A percentile compares a stretch with the other conserved stretches of the same genome.
Evolutionary conservation across 2,329 filamentous ascomycete genomes (phyloP).

Genomic region (Juglanconis sp.): DNA sequence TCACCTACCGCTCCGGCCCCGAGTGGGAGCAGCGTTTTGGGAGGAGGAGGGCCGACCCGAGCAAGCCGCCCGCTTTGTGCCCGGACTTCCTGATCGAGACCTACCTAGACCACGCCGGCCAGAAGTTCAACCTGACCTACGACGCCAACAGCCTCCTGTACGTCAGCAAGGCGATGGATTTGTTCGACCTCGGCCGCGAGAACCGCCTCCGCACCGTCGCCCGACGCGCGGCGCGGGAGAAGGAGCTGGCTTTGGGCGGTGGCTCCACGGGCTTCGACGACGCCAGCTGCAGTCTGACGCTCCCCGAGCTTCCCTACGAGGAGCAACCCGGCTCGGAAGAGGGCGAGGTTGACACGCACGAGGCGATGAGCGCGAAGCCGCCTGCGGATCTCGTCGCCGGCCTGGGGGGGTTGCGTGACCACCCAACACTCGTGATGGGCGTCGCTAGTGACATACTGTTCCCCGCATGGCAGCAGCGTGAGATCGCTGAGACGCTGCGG

Average conservation of each 20-base stretch:
- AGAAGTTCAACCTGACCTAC: conserved; percentile 97
- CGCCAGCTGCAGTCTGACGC: conserved; percentile 70
- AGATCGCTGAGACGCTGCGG: conserved; percentile 81
- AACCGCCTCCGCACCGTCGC: conserved; percentile 62
- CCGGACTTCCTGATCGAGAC: conserved; percentile 98
- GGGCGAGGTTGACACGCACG: conserved; percentile 26
- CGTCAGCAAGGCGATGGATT: conserved; percentile 97
- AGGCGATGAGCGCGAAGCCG: conserved; percentile 46
- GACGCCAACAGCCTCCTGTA: conserved; percentile 95
- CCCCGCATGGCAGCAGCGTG: conserved; percentile 95
- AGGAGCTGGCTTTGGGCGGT: conserved; percentile 51
- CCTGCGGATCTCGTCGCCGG: conserved; percentile 79
- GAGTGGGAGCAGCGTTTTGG: conserved; percentile 98
- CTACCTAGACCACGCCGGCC: conserved; percentile 94
- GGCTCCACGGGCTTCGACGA: conserved; percentile 39
- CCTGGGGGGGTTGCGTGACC: conserved; percentile 67
- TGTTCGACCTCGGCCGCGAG: conserved; percentile 82
- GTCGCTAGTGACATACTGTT: conserved; percentile 96
- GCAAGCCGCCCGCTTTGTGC: conserved; percentile 86
- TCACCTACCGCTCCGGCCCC: conserved; percentile 92
- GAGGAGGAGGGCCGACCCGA: conserved; percentile 77
- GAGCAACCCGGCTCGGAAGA: conserved; percentile 62
- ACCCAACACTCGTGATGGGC: conserved; percentile 83
- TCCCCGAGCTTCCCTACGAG: conserved; percentile 81
- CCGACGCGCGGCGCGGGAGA: conserved; percentile 60